phyloP scores from a whole-genome alignment of 306 rosid genomes.

The Dryas drummondii region DNA sequence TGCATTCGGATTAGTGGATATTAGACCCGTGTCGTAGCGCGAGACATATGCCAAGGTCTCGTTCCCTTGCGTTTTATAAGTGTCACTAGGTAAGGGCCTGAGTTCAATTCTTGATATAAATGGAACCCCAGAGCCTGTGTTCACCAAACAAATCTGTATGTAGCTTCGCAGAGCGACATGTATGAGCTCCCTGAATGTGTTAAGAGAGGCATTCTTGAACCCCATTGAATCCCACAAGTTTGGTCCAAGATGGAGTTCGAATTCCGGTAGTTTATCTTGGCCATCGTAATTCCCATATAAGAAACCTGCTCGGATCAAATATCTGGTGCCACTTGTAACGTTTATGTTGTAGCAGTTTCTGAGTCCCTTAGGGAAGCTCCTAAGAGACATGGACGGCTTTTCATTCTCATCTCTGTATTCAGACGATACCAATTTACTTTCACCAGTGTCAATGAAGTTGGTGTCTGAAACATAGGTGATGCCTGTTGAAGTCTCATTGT shows the following conservation, averaged over 20 bases:
- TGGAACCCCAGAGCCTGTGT: slow-evolving; percentile 40
- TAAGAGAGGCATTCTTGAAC: neutral
- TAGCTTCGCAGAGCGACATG: slow-evolving; percentile 29
- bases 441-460: neutral
- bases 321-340: slow-evolving; percentile 28
- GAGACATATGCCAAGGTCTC: slow-evolving; percentile 2
- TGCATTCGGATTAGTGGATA: neutral
- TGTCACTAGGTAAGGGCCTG: slow-evolving; percentile 21
- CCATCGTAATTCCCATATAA: slow-evolving; percentile 44
- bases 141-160: slow-evolving; percentile 42
- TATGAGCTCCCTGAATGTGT: slow-evolving; percentile 23
- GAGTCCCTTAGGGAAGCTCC: slow-evolving; percentile 46
- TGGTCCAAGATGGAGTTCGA: slow-evolving; percentile 44
- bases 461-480: neutral
- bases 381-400: slow-evolving; percentile 21
- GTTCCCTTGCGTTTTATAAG: neutral
- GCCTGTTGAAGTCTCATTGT: neutral
- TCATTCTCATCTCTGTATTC: too few relatives aligned
- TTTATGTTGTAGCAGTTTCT: slow-evolving; percentile 52
- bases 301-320: slow-evolving; percentile 47
- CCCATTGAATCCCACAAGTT: slow-evolving; percentile 32
- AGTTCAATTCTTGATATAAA: slow-evolving; percentile 47
- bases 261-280: slow-evolving; percentile 20
- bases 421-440: neutral
- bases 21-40: slow-evolving; percentile 28